Base-by-base conservation (phyloP, 176 grass and related monocot species). In the Oryza meridionalis region DNA sequence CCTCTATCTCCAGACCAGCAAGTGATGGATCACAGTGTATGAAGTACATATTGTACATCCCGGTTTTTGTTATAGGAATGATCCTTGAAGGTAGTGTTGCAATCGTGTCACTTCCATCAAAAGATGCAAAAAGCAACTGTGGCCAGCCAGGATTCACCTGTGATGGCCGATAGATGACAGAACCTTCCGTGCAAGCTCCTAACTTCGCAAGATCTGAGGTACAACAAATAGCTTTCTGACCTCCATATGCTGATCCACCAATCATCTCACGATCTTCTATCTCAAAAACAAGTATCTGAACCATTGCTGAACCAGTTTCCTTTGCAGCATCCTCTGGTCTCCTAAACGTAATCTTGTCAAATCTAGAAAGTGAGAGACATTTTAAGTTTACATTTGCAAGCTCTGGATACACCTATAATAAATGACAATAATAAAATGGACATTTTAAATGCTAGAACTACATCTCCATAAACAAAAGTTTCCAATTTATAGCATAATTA, bases 11-110 rank as follows among this genome's bases (percentile, higher is more conserved):
- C 86, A 99, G 70, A 53, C 79, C 91, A 86, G 79, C 72, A 58
- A 99, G 93, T 67, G 91, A 72, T 1, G 91, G 89, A 66, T 96
- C 86, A 69, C 97, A 99, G 80, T 99, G 92, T 69, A 99, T 88
- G 40, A 99, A 99, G 65, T 99, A 99, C 93, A 99, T 87, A 73
- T 99, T 99, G 78, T 96, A 99, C 97, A 99, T 99, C 67, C 97
- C 97, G 81, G 89, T 94, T 86, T 88, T 91, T 10, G 77, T 83
- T 85, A 99, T 90, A 10, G 88, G 86, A 90, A 99, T 85, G 40
- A 84, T 94, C 69, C 84, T 84, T 13, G 91, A 91, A 25, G 84
- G 91, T 27, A 99, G 80, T 5, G 87, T 92, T 86, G 97, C 81
- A 67, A 87, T 84, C 76, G 84, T 90, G 84, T 94, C 85, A 22